Base-by-base conservation (phyloP, 768 basidiomycete species). In the Termitomyces titanicus region DNA sequence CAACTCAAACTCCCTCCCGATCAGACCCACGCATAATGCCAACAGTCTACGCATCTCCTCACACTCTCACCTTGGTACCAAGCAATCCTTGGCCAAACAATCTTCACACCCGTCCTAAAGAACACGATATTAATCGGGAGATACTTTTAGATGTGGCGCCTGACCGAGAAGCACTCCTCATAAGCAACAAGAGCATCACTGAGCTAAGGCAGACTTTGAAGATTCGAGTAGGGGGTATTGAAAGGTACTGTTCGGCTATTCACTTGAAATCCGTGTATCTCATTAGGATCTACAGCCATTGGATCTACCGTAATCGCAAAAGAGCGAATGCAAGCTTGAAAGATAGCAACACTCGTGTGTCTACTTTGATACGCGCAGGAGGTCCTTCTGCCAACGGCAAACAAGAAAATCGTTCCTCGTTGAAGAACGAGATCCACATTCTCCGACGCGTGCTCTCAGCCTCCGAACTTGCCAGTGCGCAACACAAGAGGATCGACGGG, bases 101-200 rank as follows among this genome's bases (percentile, higher is more conserved):
- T 38, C 45, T 22, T 49, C 44, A 57, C 48, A 47, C 47, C 1
- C 63, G 54, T 22, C 66, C 61, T 1, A 46, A 25, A 12, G 73
- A 75, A 49, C 70, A 66, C 35, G 58, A 65, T 15, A 61, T 74
- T 3, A 57, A 64, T 50, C 64, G 69, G 0, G 48, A 54, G 20
- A 51, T 61, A 22, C 63, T 74, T 11, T 56, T 73, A 2, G 65
- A 64, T 10, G 66, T 73, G 8, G 66, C 74, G 3, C 72, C 72
- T 0, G 73, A 74, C 52, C 71, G 72, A 39, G 72, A 74, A 58
- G 62, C 54, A 11, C 50, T 73, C 5, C 45, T 75, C 20, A 51
- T 52, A 34, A 64, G 63, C 50, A 60, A 54, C 13, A 66, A 57
- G 40, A 59, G 51, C 17, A 68, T 65, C 25, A 64, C 67, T 3